Evolutionary conservation across 345 rosid species (phyloP).

Genomic region (Raphanus sativus): DNA sequence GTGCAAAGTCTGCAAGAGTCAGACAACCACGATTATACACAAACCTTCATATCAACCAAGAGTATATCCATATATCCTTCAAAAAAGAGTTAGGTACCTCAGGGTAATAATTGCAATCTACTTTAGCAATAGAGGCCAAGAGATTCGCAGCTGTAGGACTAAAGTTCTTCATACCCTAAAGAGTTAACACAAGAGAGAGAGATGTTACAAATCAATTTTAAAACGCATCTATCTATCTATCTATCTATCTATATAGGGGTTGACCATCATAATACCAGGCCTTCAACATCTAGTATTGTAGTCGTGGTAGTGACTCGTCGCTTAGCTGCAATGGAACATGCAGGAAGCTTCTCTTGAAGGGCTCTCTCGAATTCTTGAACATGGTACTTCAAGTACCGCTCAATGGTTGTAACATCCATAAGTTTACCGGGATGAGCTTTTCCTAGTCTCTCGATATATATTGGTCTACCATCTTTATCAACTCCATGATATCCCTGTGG

Average conservation of each 20-base stretch:
- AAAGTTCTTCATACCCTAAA: slow-evolving; percentile 89
- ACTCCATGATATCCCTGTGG: slow-evolving; percentile 98
- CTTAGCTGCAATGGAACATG: slow-evolving; percentile 85
- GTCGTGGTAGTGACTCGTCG: slow-evolving; percentile 74
- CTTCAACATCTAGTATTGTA: slow-evolving; percentile 85
- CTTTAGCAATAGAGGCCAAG: slow-evolving; percentile 66
- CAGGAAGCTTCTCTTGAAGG: slow-evolving; percentile 78
- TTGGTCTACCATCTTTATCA: slow-evolving; percentile 90
- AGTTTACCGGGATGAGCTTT: slow-evolving; percentile 85
- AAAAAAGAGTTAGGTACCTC: slow-evolving; percentile 62
- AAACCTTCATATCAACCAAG: slow-evolving; percentile 33
- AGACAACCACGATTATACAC: slow-evolving; percentile 35
- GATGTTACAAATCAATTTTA: background rate
- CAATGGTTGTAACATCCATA: slow-evolving; percentile 79
- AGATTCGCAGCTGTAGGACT: slow-evolving; percentile 78
- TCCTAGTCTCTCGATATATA: slow-evolving; percentile 89
- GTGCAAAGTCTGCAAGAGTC: slow-evolving; percentile 72
- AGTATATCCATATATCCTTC: slow-evolving; percentile 11
- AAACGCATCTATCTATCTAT: background rate
- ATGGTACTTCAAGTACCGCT: slow-evolving; percentile 84
- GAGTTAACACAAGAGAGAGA: background rate
- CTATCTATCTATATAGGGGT: background rate
- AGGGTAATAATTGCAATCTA: slow-evolving; percentile 84
- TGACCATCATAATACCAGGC: slow-evolving; percentile 53
- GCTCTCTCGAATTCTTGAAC: slow-evolving; percentile 95